Base-by-base conservation (phyloP, 176 grass and related monocot genomes). In the Urochloa ruziziensis region DNA sequence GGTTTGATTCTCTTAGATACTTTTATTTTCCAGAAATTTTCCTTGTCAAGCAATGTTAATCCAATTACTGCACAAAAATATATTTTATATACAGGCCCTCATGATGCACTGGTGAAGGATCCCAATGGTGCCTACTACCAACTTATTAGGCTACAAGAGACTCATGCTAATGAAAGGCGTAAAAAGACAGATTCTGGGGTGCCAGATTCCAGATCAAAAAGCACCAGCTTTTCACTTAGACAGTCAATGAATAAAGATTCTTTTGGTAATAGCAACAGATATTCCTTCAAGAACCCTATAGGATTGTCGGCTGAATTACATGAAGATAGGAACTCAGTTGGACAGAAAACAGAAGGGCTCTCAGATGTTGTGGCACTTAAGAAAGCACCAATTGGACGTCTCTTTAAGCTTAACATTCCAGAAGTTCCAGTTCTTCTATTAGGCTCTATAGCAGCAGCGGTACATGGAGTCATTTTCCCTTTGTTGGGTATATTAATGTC, bases 91-190 rank as follows among this genome's bases (percentile, higher is more conserved):
- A 19, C 82, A 97, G 94, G 94, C 51, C 33, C 83, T 62, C 94
- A 97, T 90, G 78, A 94, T 82, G 77, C 70, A 62, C 70, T 97
- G 61, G 83, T 97, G 62, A 94, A 85, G 82, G 83, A 92, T 80
- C 80, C 83, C 18, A 80, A 84, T 80, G 92, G 95, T 30, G 90
- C 92, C 63, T 97, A 92, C 63, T 89, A 83, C 52, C 90, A 94
- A 84, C 88, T 97, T 63, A 86, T 89, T 68, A 89, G 62, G 61
- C 73, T 92, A 36, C 94, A 94, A 85, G 88, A 94, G 62, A 77
- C 64, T 33, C 81, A 11, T 15, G 54, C 47, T 39, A 86, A 81
- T 72, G 72, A 85, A 79, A 86, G 58, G n/a, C 17, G 0, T 73
- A 73, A 86, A 70, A 23, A 47, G 62, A 24, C 70, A 49, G 58